These are phyloP conservation scores for Colletotrichum theobromicola DNA, from an alignment of 2,329 filamentous ascomycete genomes.

Conservation along the genomic window DNA sequence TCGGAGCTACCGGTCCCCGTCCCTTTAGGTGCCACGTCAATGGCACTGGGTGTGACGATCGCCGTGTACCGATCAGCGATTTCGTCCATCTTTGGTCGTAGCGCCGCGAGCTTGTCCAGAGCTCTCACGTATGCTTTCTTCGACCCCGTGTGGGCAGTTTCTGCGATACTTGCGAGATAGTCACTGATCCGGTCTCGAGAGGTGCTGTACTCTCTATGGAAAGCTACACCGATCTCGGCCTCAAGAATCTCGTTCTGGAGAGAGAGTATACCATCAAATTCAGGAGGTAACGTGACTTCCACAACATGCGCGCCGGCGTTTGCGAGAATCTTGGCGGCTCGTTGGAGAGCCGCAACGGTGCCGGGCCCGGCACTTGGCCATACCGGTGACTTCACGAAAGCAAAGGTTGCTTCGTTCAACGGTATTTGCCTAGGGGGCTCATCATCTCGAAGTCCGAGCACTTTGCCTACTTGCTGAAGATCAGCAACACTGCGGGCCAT, in stretches of 20 bases:
- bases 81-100: conserved; percentile 59
- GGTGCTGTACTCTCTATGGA: neutral
- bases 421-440: neutral
- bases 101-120: conserved; percentile 56
- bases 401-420: conserved; percentile 51
- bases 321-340: conserved; percentile 41
- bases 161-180: neutral
- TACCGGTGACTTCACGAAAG: conserved; percentile 55
- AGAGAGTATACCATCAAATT: conserved; percentile 46
- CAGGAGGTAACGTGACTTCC: conserved; percentile 56
- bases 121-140: neutral
- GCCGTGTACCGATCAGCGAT: conserved; percentile 57
- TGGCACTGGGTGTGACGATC: conserved; percentile 61
- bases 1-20: conserved; percentile 54
- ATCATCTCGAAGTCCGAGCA: conserved; percentile 60
- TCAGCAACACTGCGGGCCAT: conserved; percentile 63
- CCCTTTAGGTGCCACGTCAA: conserved; percentile 63
- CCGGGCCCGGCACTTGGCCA: conserved; percentile 53
- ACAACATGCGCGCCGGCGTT: conserved; percentile 57
- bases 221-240: neutral
- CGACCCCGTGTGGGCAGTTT: neutral
- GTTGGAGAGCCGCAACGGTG: conserved; percentile 44
- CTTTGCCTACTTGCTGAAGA: conserved; percentile 57
- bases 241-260: neutral
- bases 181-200: neutral